These are phyloP conservation scores for Mycena indigotica DNA, from an alignment of 768 basidiomycete species.

Conservation along the genomic window DNA sequence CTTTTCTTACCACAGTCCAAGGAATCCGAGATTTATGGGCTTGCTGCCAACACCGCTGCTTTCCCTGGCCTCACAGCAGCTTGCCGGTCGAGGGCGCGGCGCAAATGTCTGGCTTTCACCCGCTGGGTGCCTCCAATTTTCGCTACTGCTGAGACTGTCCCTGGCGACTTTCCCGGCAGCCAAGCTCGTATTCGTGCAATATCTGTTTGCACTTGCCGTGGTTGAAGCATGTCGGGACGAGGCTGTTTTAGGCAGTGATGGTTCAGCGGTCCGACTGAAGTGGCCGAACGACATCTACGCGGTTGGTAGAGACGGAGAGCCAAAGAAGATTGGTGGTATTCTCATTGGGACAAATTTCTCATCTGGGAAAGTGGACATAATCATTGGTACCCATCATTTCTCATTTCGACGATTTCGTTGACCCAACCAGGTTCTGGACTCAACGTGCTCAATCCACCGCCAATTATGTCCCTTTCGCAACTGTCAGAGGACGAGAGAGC, in stretches of 20 bases:
- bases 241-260: conserved; percentile 53
- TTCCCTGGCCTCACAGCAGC: conserved; percentile 85
- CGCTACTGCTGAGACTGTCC: conserved; percentile 66
- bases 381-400: conserved; percentile 87
- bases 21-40: conserved; percentile 75
- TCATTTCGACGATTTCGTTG: neutral
- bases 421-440: conserved; percentile 75
- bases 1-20: conserved; percentile 31
- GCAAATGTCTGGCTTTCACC: conserved; percentile 93
- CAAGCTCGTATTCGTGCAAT: conserved; percentile 90
- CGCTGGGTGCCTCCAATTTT: conserved; percentile 84
- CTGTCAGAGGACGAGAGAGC: conserved; percentile 40
- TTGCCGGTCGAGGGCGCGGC: conserved; percentile 87
- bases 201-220: conserved; percentile 89
- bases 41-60: conserved; percentile 74
- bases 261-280: conserved; percentile 72
- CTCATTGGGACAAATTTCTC: conserved; percentile 85
- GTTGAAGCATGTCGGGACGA: conserved; percentile 76
- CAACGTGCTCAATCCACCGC: conserved; percentile 81
- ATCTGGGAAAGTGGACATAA: conserved; percentile 70
- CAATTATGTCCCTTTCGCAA: conserved; percentile 80
- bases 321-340: conserved; percentile 86
- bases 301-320: conserved; percentile 49
- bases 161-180: conserved; percentile 52
- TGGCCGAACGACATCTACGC: conserved; percentile 98